Base-by-base conservation (phyloP, 306 rosid species). In the Trichosanthes truncata region DNA sequence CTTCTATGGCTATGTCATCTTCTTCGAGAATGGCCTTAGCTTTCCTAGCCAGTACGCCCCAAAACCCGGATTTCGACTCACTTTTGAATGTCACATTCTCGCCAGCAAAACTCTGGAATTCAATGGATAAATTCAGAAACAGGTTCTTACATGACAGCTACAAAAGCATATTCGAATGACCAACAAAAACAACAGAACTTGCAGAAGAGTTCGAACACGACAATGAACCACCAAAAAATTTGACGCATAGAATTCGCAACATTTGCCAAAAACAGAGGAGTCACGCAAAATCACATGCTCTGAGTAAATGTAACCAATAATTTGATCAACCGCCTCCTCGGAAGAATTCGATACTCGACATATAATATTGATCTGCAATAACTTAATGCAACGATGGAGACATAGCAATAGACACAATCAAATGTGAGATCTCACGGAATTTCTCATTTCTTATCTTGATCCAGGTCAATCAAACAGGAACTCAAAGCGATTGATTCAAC, bases 11-110 rank as follows among this genome's bases (percentile, higher is more conserved):
- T 43, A 84, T 61, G 77, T 82, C 78, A 52, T 88, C 93, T 20
- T 95, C 98, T 33, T 95, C 99, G 23, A 93, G 81, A 68, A 95
- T 93, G 81, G 98, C 89, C 86, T 91, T 93, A 7, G 99, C 98
- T 77, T 91, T 93, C 60, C 92, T 90, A 21, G 96, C 94, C 57
- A 95, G 81, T 10, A 90, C 91, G 29, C 97, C 97, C 99, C 99
- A 93, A 73, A 95, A 93, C 77, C 99, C 97, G 1, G 90, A 73
- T 81, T 87, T 91, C 49, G 87, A 73, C 15, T 86, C 88, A 5
- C 66, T 77, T 80, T 63, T 81, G 43, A 76, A 80, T 8, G 83
- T 60, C 25, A 62, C 90, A 18, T 74, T 51, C 59, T 79, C 81
- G 20, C 88, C 90, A 7, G 82, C 86, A 79, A 87, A 89, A 63